Evolutionary conservation across 257 asterid genomes (phyloP).

Genomic region (Ajuga chamaepitys): DNA sequence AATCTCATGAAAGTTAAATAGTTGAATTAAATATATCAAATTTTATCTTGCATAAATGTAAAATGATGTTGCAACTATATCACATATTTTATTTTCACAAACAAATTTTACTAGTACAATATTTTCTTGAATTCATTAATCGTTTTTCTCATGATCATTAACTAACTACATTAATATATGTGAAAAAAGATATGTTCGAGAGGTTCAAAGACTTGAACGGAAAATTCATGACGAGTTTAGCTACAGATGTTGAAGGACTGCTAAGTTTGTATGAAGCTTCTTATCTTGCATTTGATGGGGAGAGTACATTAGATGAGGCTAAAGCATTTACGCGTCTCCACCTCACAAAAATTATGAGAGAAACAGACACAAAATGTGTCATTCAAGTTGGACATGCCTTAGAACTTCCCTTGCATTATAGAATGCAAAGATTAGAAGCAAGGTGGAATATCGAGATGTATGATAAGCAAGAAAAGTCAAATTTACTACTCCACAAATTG

Average conservation of each 20-base stretch:
- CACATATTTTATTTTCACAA: no score
- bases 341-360: background rate
- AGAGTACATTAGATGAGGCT: slow-evolving; percentile 11
- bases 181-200: slow-evolving; percentile 15
- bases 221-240: background rate
- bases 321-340: slow-evolving; percentile 3
- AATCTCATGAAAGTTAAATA: no score
- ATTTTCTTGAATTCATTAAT: no score
- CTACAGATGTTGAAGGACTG: slow-evolving; percentile 12
- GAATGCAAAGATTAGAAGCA: slow-evolving; percentile 14
- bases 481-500: slow-evolving; percentile 6
- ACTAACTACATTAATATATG: no score
- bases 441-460: slow-evolving; percentile 19
- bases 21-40: no score
- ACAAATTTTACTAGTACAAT: no score
- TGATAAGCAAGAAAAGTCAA: background rate
- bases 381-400: slow-evolving; percentile 6
- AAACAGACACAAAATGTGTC: background rate
- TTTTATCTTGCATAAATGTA: no score
- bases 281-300: slow-evolving; percentile 11
- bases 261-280: slow-evolving; percentile 25
- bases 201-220: slow-evolving; percentile 10
- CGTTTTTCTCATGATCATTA: no score
- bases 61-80: no score
- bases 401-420: slow-evolving; percentile 11